Base-by-base conservation (phyloP, 176 grass and related monocot species). In the bread wheat (Triticum aestivum) region DNA sequence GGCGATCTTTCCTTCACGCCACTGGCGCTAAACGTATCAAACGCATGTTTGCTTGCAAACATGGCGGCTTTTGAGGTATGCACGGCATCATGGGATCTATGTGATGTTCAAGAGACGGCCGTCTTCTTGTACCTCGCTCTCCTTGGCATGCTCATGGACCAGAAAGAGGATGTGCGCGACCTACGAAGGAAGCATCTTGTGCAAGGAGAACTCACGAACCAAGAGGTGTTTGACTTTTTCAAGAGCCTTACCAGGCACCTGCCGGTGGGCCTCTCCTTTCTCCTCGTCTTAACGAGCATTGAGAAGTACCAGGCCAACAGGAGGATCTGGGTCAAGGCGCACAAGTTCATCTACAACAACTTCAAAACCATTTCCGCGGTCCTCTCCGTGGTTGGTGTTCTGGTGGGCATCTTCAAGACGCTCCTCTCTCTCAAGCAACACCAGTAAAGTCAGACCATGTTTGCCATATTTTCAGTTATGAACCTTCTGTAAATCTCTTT, bases 251-350 rank as follows among this genome's bases (percentile, higher is more conserved):
- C 0, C 11, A 9, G 13, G 8, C 29, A 27, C 41, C 20, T 87
- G 0, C 1, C 1, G 0, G 41, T 2, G 1, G 2, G 33, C 6
- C 6, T 1, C 37, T 38, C 37, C 37, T 38, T 6, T 8, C 37
- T 6, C 6, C 5, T 38, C 37, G 1, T 49, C 39, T 0, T 80
- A 51, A 1, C 6, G 0, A 35, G 34, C 1, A 54, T 80, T 6
- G 18, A 72, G 1, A 4, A 1, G 0, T 87, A 75, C 70, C 26
- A 4, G 39, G 3, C 1, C 0, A 32, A 0, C 1, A 74, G 68
- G 8, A 0, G 6, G 68, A 5, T 38, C 3, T 17, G 67, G 52
- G 11, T 49, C 1, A 2, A 1, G 4, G 1, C 30, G 11, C 20
- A 80, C 33, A 5, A 5, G 66, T 38, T 69, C 17, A 2, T 69